Conservation (phyloP, 2,329 filamentous ascomycete genomes). For the Sordariomycetes sp. region DNA sequence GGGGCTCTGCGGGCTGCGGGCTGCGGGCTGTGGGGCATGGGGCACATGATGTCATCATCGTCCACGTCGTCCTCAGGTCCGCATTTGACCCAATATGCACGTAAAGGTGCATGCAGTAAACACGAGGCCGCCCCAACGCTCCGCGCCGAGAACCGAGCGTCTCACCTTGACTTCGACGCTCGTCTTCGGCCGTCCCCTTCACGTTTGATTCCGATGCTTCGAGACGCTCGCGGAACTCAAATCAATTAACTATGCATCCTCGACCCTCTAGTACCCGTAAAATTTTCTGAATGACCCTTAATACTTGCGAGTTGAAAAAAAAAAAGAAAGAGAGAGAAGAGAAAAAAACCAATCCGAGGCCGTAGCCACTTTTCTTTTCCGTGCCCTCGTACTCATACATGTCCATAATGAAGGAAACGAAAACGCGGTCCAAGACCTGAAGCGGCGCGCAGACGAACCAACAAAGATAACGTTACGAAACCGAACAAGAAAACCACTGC, state of each 20-base stretch:
- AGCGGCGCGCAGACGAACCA: background rate
- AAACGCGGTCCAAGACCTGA: background rate
- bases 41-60: background rate
- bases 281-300: background rate
- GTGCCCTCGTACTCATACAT: background rate
- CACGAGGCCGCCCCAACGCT: background rate
- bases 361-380: slow-evolving; percentile 3
- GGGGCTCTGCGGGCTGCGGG: background rate
- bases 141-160: background rate
- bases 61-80: background rate
- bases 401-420: background rate
- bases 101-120: background rate
- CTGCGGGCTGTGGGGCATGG: background rate
- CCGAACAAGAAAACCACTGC: background rate
- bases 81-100: background rate
- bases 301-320: slow-evolving; percentile 3
- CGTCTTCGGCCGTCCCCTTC: background rate
- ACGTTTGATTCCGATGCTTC: background rate
- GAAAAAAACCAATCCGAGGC: background rate
- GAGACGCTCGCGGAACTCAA: background rate
- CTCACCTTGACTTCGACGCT: background rate
- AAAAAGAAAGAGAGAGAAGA: background rate
- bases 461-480: background rate
- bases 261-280: background rate
- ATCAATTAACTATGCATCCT: background rate